These are phyloP conservation scores for Cucumis hystrix DNA, from an alignment of 306 rosid genomes.

Conservation along the genomic window DNA sequence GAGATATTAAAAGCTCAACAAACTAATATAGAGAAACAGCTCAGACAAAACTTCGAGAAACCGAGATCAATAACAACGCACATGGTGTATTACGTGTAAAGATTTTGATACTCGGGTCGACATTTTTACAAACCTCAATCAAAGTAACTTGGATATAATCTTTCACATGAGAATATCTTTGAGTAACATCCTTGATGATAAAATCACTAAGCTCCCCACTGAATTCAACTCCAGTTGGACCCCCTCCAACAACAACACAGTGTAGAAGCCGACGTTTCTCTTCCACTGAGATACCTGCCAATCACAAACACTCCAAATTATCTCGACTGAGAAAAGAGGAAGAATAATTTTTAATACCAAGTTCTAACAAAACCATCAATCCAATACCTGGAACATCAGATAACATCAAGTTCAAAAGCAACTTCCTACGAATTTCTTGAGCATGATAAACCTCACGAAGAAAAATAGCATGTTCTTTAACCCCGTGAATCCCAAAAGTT, in stretches of 20 bases:
- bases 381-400: constrained; percentile 77
- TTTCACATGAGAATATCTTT: constrained; percentile 87
- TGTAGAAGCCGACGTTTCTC: constrained; percentile 78
- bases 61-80: background rate
- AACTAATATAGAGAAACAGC: background rate
- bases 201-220: constrained; percentile 98
- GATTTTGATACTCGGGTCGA: background rate
- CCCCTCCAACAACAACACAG: constrained; percentile 97
- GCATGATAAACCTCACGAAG: constrained; percentile 95
- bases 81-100: background rate
- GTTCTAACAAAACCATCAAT: background rate
- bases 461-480: constrained; percentile 69
- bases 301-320: background rate
- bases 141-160: constrained; percentile 74
- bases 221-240: constrained; percentile 98
- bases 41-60: background rate
- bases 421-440: constrained; percentile 91
- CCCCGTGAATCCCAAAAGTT: constrained; percentile 89
- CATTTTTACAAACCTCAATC: constrained; percentile 57
- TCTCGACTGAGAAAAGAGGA: too few species aligned
- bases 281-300: constrained; percentile 56
- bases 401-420: constrained; percentile 79
- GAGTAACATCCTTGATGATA: constrained; percentile 66
- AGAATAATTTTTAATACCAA: background rate
- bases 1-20: background rate